Evolutionary conservation across 164 flowering plant species (phyloP), one percentile per base, ranked within the genome.

Genomic region (Warburgia ugandensis): DNA sequence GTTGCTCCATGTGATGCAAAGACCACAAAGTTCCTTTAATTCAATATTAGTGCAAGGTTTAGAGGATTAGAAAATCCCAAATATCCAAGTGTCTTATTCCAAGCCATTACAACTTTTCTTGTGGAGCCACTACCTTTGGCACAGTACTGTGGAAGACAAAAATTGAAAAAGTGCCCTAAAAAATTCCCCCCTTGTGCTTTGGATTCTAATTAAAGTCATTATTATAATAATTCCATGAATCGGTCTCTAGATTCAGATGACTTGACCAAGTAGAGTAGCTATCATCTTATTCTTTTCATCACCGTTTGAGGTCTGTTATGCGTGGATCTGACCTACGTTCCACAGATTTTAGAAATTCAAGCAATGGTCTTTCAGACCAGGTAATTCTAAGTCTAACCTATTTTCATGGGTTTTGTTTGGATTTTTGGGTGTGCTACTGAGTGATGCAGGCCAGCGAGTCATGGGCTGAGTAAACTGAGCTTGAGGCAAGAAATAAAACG

Each of bases 171-270:
- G 60, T 9, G 27, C 33, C 50, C 45, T 52, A 42, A 49, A 45
- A 41, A 50, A 31, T 32, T 39, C 19, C 22, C 51, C 54, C 50
- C 52, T 44, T 29, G 56, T 45, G 62, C 79, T 61, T 71, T 64
- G 79, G 74, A 75, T 75, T 62, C 76, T 62, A 59, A 67, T 53
- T 52, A 60, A 63, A 63, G 68, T 39, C 63, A 56, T 49, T 35
- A 50, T 4, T 37, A 51, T 25, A 23, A 51, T 37, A 21, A 37
- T 36, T 51, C 36, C 37, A 21, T 11, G 12, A 21, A 12, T 22
- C 8, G 16, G 16, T 22, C 29, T 42, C 26, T 19, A 26, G 45
- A 42, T 12, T 13, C 41, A 6, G n/a, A n/a, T n/a, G n/a, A n/a
- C n/a, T n/a, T n/a, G n/a, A n/a, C n/a, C n/a, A n/a, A n/a, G n/a